phyloP scores from a whole-genome alignment of 1,284 basidiomycete genomes.

The Trichosporon faecale region DNA sequence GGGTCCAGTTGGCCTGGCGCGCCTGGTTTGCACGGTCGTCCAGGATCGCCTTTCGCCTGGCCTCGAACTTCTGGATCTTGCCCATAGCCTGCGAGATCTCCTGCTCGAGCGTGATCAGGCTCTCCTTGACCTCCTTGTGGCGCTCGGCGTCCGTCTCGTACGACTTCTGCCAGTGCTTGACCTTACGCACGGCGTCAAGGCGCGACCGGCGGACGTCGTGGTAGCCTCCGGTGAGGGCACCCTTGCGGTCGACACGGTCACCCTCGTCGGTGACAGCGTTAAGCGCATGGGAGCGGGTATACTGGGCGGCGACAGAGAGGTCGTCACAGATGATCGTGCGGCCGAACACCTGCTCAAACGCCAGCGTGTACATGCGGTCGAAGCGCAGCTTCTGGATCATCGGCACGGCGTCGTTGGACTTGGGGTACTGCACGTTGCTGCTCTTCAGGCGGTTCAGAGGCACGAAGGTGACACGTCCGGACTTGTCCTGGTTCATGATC shows the following conservation, averaged over 20 bases:
- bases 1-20: conserved; percentile 63
- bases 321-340: conserved; percentile 94
- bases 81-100: conserved; percentile 76
- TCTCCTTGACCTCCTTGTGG: conserved; percentile 69
- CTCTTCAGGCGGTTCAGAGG: conserved; percentile 94
- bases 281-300: conserved; percentile 88
- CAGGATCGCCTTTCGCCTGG: conserved; percentile 68
- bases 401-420: conserved; percentile 82
- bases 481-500: conserved; percentile 85
- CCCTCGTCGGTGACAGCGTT: conserved; percentile 98
- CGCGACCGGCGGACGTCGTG: conserved; percentile 87
- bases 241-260: conserved; percentile 95
- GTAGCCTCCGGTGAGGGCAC: conserved; percentile 91
- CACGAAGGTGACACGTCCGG: conserved; percentile 96
- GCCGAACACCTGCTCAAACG: conserved; percentile 97
- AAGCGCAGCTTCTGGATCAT: conserved; percentile 80
- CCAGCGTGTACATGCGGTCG: conserved; percentile 68
- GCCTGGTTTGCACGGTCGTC: conserved; percentile 66
- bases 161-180: conserved; percentile 72
- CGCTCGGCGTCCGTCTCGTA: conserved; percentile 65
- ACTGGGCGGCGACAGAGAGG: conserved; percentile 85
- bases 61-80: conserved; percentile 66
- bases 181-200: conserved; percentile 77
- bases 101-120: conserved; percentile 74
- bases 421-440: conserved; percentile 63